Base-by-base conservation (phyloP, 176 grass and related monocot genomes). In the Avena atlantica region DNA sequence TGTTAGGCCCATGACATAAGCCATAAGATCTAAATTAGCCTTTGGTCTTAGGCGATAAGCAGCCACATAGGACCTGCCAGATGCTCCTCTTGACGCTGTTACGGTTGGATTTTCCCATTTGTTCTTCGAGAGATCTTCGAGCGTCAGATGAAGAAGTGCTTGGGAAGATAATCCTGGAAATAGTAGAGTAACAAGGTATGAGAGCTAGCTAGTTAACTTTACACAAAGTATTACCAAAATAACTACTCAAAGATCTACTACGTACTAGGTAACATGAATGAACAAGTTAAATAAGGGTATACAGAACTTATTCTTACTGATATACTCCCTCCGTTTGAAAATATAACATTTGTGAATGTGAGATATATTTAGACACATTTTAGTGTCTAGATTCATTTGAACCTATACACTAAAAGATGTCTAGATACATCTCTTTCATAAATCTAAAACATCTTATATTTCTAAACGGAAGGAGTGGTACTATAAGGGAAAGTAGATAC, bases 11-110 rank as follows among this genome's bases (percentile, higher is more conserved):
- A 49, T 49, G 42, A 74, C 42, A 9, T 12, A 14, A 59, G 60
- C 45, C 11, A 36, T 52, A 17, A 34, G 55, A 61, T 49, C 48
- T 36, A 1, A 31, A 67, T 70, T 48, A 90, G 16, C 74, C 66
- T 0, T 0, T 83, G 16, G 89, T 83, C 79, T 72, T n/a, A 25
- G 89, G 89, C 19, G 55, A 53, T 14, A 45, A 56, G 4, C 89
- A 90, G 23, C 79, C 80, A 23, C 89, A 90, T 5, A 90, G 73
- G 45, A 79, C 0, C 56, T 83, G 20, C 89, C 84, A 90, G 63
- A 90, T 90, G 84, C 89, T 90, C 80, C 27, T 90, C 89, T 90
- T 87, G 79, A 90, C 85, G 3, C 25, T 74, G 89, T 87, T 87
- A 27, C 74, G 89, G 12, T 78, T 83, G 2, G 31, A 5, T 14